These are phyloP conservation scores for Ustilago trichophora DNA, from an alignment of 1,284 basidiomycete genomes.

Conservation along the genomic window DNA sequence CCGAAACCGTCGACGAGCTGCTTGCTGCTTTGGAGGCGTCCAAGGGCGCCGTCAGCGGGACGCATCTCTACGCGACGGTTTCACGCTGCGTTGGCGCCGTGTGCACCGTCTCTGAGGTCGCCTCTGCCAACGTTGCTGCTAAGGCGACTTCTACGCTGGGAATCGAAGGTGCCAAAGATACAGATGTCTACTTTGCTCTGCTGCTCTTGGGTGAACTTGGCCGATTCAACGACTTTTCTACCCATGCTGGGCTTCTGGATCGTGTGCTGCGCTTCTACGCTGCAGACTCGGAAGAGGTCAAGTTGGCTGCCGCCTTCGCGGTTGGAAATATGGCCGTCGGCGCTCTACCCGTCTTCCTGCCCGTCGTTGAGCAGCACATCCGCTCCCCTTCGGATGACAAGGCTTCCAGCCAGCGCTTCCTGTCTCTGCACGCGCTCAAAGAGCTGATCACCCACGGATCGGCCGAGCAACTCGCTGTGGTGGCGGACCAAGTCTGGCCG, in stretches of 20 bases:
- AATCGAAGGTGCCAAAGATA: slow-evolving; percentile 31
- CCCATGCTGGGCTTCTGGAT: slow-evolving; percentile 16
- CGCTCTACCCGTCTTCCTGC: slow-evolving; percentile 83
- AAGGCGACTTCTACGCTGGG: slow-evolving; percentile 26
- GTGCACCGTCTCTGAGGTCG: slow-evolving; percentile 27
- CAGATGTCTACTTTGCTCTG: slow-evolving; percentile 51
- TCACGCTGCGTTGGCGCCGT: slow-evolving; percentile 59
- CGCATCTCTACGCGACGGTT: slow-evolving; percentile 46
- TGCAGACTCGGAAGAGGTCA: slow-evolving; percentile 54
- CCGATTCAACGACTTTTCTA: slow-evolving; percentile 50
- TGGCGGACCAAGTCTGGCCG: slow-evolving; percentile 87
- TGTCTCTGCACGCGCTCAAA: slow-evolving; percentile 90
- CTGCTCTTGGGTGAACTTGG: slow-evolving; percentile 57
- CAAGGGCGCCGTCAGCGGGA: slow-evolving; percentile 26
- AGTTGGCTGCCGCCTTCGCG: slow-evolving; percentile 52
- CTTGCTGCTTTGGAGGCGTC: slow-evolving; percentile 31
- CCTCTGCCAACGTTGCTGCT: slow-evolving; percentile 27
- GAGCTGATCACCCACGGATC: slow-evolving; percentile 94
- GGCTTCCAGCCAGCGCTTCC: slow-evolving; percentile 64
- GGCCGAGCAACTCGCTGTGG: slow-evolving; percentile 79
- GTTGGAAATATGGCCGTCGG: slow-evolving; percentile 93
- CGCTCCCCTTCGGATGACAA: slow-evolving; percentile 67
- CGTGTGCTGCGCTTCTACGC: slow-evolving; percentile 48
- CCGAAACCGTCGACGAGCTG: slow-evolving; percentile 34
- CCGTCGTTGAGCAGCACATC: slow-evolving; percentile 82